These are phyloP conservation scores for Blastomyces emzantsi DNA, from an alignment of 2,329 filamentous ascomycete genomes.

Conservation along the genomic window DNA sequence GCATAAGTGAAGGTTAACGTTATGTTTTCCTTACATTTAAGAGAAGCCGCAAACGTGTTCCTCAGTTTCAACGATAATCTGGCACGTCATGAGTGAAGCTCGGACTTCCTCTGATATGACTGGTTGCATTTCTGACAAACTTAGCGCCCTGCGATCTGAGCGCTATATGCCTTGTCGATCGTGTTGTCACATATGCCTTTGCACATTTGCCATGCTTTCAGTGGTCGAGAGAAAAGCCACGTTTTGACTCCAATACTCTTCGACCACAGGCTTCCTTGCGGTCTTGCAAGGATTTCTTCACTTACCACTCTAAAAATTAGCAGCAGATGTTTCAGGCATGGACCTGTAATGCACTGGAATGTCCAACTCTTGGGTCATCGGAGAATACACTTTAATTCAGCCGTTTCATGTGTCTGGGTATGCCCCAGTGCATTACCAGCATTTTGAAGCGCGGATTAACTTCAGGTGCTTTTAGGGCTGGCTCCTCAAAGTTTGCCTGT, in stretches of 20 bases:
- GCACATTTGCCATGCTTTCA: neutral
- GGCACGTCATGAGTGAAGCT: neutral
- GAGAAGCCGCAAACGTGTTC: conserved; percentile 2
- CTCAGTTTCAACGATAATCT: neutral
- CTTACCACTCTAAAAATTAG: neutral
- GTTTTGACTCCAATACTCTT: neutral
- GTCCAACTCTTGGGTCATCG: neutral
- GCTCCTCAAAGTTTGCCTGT: neutral
- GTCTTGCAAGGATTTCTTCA: neutral
- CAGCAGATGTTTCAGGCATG: neutral
- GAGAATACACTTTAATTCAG: neutral
- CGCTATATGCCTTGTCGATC: conserved; percentile 2
- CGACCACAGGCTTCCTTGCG: neutral
- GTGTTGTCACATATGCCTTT: neutral
- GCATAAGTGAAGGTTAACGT: neutral
- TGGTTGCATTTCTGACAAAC: neutral
- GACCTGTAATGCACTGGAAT: neutral
- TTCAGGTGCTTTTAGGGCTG: neutral
- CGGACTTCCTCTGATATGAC: neutral
- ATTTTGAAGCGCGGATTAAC: neutral
- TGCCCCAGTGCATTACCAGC: neutral
- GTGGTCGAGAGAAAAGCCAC: neutral
- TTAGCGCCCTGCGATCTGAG: conserved; percentile 1
- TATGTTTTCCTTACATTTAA: neutral
- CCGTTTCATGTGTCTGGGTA: neutral